Base-by-base conservation (phyloP, 768 basidiomycete species). In the Cystofilobasidium capitatum region DNA sequence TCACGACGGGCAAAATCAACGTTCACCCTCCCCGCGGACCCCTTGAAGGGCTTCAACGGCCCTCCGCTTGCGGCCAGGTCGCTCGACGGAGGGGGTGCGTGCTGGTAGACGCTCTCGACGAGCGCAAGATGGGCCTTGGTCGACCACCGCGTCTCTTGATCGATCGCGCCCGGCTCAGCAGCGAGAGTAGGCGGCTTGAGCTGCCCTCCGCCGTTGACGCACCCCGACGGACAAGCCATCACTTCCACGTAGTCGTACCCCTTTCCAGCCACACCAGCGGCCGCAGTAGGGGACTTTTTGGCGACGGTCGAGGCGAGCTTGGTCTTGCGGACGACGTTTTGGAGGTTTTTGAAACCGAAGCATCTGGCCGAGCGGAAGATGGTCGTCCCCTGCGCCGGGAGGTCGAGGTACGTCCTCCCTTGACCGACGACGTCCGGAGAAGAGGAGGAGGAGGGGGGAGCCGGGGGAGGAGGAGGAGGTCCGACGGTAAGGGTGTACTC, bases 191-290 rank as follows among this genome's bases (percentile, higher is more conserved):
- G 51, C 37, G 77, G 76, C 65, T 78, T 78, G 72, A 78, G 75
- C 79, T 98, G 96, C 7, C 96, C 96, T 26, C 94, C 96, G 10
- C 96, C 96, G 75, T 97, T 97, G 47, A 96, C 90, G 76, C 96
- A 98, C 22, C 96, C 96, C 0, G 88, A 86, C 0, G 96, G 96
- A 79, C 96, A 99, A 39, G 96, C 96, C 96, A 99, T 98, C 70
- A 99, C 91, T 75, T 96, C 92, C 45, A 94, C 86, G 76, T 91
- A 96, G 78, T 94, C 91, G 75, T 90, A 90, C 49, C 10, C 51
- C 60, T 51, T 7, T 26, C n/a, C n/a, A n/a, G n/a, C n/a, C n/a
- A n/a, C n/a, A n/a, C n/a, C 40, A 9, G 36, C 17, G 40, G 45
- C 59, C 36, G 42, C 74, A 17, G 61, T 74, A 71, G 77, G 33